Base-by-base conservation (phyloP, 106 monocot genomes). In the Posidonia australis region DNA sequence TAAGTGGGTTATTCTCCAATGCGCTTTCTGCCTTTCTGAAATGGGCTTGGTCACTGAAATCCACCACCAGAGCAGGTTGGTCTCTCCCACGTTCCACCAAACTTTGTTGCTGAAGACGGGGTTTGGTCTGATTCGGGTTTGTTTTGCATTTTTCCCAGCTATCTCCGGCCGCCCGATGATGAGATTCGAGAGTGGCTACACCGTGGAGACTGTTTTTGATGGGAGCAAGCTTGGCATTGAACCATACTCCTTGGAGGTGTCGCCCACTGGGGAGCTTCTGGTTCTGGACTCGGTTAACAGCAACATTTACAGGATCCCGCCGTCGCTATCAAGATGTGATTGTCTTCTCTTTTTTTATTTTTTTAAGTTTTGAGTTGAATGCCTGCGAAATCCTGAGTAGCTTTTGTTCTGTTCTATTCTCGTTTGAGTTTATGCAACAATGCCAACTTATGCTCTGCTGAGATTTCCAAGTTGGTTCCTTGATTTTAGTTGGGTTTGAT, bases 161-260 rank as follows among this genome's bases (percentile, higher is more conserved):
- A 61, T 79, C 9, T 58, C 77, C 10, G 74, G 72, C 11, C 79
- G 96, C n/a, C 71, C 86, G 6, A 81, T 82, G 79, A 79, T 98
- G 87, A 90, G 78, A 66, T 98, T 85, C 66, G 96, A 98, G 81
- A 81, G 82, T 62, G 96, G 96, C 53, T 98, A 98, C 58, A 73
- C 67, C 2, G 96, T 98, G 19, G 96, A 98, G 76, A 98, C 96
- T 1, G 96, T 98, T 45, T 98, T 98, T 49, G 96, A 98, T 54
- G 96, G 96, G 57, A 98, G 96, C 69, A 98, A 98, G 78, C 87
- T 90, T n/a, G 90, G 96, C 58, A 98, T 98, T 70, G 96, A 98
- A 70, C 96, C 96, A 0, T 79, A 76, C 63, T 57, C 90, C 3
- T 90, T 87, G 20, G 87, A 87, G 76, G 74, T 90, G 46, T 61